Evolutionary conservation across 768 basidiomycete species (phyloP), one percentile per base, ranked within the genome.

Genomic region (Serpula lacrymans): DNA sequence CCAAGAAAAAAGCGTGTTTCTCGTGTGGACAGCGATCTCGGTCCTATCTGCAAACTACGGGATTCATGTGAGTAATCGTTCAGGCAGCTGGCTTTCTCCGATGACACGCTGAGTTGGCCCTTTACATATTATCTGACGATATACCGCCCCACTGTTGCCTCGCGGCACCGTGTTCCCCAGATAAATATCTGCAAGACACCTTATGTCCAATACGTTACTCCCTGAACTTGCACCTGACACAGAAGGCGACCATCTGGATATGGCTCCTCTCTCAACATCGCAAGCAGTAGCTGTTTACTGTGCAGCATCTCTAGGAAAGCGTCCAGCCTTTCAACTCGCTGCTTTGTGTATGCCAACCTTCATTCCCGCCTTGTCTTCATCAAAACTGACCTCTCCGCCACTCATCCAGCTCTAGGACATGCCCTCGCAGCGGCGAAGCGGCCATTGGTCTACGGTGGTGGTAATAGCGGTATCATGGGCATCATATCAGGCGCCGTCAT

Each of bases 371-470:
- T 18, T 25, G 28, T 26, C 14, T 31, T 45, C 10, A 37, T 18
- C 32, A 24, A 24, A 33, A 30, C 29, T 37, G 17, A 42, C 17
- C 29, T 9, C n/a, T n/a, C n/a, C 13, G 40, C 13, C n/a, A 37
- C 17, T 42, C n/a, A 53, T 12, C 25, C 51, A 87, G 88, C 89
- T 16, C 53, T 96, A 10, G 93, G 88, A 27, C 60, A 67, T 32
- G 88, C 91, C 0, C 64, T 95, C 20, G 88, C 80, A 3, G 60
- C 60, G 6, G 63, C 72, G 12, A 66, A 73, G 0, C 69, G 82
- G 3, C 75, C 80, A 3, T 70, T 96, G 11, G 75, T 97, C 2
- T 97, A 96, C 56, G 93, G 93, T 2, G 93, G 93, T 6, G 93
- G 91, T 1, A 70, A 72, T 14, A 70, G 71, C 30, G 93, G 93